phyloP scores from a whole-genome alignment of 129 eudicot species.

The Chrysanthemum makinoi region DNA sequence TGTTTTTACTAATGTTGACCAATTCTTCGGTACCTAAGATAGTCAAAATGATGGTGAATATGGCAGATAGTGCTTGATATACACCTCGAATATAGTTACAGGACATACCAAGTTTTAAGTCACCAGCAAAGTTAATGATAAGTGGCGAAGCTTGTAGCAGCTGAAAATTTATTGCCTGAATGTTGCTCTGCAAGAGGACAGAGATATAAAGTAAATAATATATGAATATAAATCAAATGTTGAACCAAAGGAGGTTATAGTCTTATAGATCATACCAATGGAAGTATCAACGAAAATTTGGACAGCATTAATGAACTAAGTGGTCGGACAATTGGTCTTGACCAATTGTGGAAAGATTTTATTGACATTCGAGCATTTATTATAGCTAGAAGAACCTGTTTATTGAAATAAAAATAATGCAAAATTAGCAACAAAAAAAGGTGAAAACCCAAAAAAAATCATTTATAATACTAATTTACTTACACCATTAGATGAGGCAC shows the following conservation, averaged over 20 bases:
- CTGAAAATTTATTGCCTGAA: conserved; percentile 82
- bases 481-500: conserved; percentile 73
- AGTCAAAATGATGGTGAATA: conserved; percentile 5
- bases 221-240: conserved; percentile 5
- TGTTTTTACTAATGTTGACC: conserved; percentile 24
- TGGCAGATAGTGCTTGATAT: conserved; percentile 8
- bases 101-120: conserved; percentile 73
- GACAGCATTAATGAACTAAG: conserved; percentile 71
- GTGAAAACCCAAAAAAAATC: neutral
- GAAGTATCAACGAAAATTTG: conserved; percentile 77
- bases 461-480: conserved; percentile 21
- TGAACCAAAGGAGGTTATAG: neutral
- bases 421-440: neutral
- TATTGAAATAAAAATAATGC: neutral
- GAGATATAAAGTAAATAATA: conserved; percentile 1
- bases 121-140: conserved; percentile 60
- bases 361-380: conserved; percentile 85
- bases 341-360: conserved; percentile 69
- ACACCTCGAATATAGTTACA: conserved; percentile 4
- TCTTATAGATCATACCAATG: conserved; percentile 58
- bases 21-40: conserved; percentile 51
- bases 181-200: conserved; percentile 50
- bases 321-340: conserved; percentile 48
- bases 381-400: conserved; percentile 61
- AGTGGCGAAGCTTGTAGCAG: conserved; percentile 86